Percentiles rank a stretch among this genome's conserved stretches.
These are phyloP conservation scores for Artemisia tridentata DNA, from an alignment of 129 eudicot species.

Conservation along the genomic window DNA sequence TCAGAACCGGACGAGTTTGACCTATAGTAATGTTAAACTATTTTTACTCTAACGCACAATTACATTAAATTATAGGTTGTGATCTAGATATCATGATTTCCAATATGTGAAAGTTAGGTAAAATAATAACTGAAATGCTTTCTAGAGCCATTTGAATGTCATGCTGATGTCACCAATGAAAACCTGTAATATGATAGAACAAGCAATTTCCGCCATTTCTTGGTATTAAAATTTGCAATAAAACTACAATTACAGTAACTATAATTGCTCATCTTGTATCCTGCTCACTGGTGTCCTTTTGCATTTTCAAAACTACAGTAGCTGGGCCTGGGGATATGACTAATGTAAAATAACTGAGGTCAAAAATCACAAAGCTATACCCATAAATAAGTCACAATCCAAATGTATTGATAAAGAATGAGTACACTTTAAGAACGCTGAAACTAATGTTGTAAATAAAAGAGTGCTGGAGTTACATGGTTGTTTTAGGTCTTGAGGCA, in stretches of 20 bases:
- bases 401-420: not conserved
- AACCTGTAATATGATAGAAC: not conserved
- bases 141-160: too few species aligned
- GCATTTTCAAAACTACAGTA: not conserved
- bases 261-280: not conserved
- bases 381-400: not conserved
- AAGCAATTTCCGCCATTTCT: too few species aligned
- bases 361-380: not conserved
- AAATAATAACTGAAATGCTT: too few species aligned
- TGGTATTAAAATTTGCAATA: not conserved
- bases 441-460: conserved; percentile 7
- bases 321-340: not conserved
- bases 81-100: too few species aligned
- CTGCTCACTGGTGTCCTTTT: not conserved
- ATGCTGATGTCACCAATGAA: not conserved
- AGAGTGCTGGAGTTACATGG: conserved; percentile 7
- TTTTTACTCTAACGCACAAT: too few species aligned
- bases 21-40: too few species aligned
- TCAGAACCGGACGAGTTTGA: too few species aligned
- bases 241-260: conserved; percentile 3
- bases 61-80: too few species aligned
- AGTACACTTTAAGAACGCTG: not conserved
- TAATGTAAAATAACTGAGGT: not conserved
- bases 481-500: conserved; percentile 24
- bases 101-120: too few species aligned